Conservation (phyloP, 2,329 filamentous ascomycete genomes). For the Saccharata proteae region DNA sequence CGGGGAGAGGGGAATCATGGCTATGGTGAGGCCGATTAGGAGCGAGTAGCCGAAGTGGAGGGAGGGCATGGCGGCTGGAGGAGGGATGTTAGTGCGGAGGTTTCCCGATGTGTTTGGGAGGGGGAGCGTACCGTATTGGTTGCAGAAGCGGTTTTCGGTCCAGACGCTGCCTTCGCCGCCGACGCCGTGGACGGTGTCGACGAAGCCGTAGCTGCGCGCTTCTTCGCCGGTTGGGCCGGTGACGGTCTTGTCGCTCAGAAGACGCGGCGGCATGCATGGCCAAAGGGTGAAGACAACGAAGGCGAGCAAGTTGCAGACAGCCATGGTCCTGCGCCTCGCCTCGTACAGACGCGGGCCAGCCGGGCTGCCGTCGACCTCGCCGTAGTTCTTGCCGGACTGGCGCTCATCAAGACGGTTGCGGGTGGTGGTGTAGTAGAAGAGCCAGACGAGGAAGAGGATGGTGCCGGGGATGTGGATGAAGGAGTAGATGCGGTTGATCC, state of each 20-base stretch:
- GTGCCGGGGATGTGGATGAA: constrained; percentile 71
- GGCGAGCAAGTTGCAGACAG: constrained; percentile 46
- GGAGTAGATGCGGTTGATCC: constrained; percentile 62
- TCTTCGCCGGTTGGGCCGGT: constrained; percentile 43
- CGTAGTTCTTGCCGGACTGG: constrained; percentile 25
- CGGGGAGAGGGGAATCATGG: constrained; percentile 49
- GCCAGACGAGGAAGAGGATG: constrained; percentile 54
- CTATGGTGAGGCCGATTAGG: constrained; percentile 58
- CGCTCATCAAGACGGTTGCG: constrained; percentile 36
- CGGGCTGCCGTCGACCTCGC: constrained; percentile 26
- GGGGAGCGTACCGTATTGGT: constrained; percentile 51
- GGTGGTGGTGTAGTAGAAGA: constrained; percentile 60
- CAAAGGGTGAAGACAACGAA: constrained; percentile 48
- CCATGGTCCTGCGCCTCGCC: constrained; percentile 44
- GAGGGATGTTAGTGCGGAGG: background rate
- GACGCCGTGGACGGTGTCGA: constrained; percentile 46
- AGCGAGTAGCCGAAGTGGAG: constrained; percentile 67
- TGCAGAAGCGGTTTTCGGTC: constrained; percentile 63
- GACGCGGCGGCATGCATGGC: constrained; percentile 49
- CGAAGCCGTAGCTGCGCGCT: constrained; percentile 47
- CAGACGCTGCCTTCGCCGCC: constrained; percentile 55
- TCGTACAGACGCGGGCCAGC: constrained; percentile 43
- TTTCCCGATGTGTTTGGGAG: background rate
- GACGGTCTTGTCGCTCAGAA: constrained; percentile 42
- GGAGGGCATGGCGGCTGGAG: constrained; percentile 57